Evolutionary conservation across 495 filamentous ascomycete species (phyloP), one percentile per base, ranked within the genome.

Genomic region (Hypoxylon fragiforme): DNA sequence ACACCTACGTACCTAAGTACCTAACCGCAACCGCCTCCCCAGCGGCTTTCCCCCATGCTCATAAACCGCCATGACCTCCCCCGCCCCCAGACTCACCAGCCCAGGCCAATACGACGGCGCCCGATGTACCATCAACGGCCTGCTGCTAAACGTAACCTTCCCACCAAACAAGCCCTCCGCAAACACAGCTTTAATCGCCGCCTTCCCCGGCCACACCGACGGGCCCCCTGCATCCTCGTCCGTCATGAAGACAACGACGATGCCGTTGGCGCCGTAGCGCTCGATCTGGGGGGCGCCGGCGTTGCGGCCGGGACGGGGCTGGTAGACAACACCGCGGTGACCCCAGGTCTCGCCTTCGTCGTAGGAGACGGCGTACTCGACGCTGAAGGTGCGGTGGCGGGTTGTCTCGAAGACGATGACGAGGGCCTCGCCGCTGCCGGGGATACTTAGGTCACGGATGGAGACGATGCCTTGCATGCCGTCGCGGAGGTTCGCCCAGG

Each of bases 211-310:
- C 69, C 69, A 71, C 9, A 32, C 26, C 16, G 50, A 26, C 35
- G 24, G 46, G 2, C 49, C 62, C 3, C 49, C 62, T 2, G 52
- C 37, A 16, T 84, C 78, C 59, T 85, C 81, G 48, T 86, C 80
- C 0, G 81, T 84, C 79, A 82, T 83, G 58, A 85, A 85, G 7
- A 81, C 75, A 0, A 77, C 77, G 2, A 73, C 81, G 57, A 87
- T 20, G 26, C 47, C 57, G 7, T 71, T 73, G n/a, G 75, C 79
- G 35, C 78, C 77, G 0, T 73, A 77, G 13, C 76, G 74, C 4
- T 77, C 72, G 39, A 85, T 77, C 67, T 84, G 81, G 20, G 84
- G 84, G 11, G 84, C 76, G 7, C 82, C 81, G 0, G 82, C 81
- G 28, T 70, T 68, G 28, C 72, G 72, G 0, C 73, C 75, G 9